A percentile compares a stretch with the other conserved stretches of the same genome.
Evolutionary conservation across 805 yeast genomes (phyloP).

Genomic region (Saccharomycopsis sp.): DNA sequence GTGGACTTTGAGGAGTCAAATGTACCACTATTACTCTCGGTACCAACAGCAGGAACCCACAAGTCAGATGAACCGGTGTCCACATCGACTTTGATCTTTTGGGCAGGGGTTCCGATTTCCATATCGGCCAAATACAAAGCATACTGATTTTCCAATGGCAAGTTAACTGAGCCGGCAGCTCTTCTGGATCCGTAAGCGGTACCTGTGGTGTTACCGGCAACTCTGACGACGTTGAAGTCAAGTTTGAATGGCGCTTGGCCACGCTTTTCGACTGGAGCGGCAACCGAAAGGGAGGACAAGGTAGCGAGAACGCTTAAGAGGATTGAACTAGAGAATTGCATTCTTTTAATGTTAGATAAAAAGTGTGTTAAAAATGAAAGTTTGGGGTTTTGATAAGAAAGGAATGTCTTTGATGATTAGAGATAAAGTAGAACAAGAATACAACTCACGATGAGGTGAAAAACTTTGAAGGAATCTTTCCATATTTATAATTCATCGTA

Average conservation of each 20-base stretch:
- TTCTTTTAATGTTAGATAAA: not conserved
- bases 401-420: not conserved
- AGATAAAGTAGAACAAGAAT: not conserved
- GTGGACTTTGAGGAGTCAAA: conserved; percentile 30
- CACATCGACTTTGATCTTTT: conserved; percentile 34
- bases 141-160: conserved; percentile 31
- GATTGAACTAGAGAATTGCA: conserved; percentile 15
- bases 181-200: not conserved
- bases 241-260: conserved; percentile 11
- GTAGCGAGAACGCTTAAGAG: conserved; percentile 14
- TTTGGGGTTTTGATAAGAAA: too few relatives aligned
- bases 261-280: conserved; percentile 10
- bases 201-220: not conserved
- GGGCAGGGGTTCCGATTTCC: conserved; percentile 40
- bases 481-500: not conserved
- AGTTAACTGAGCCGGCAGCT: conserved; percentile 4
- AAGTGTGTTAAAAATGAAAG: not conserved
- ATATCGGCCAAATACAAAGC: conserved; percentile 40
- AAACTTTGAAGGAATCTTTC: not conserved
- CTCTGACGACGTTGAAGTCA: conserved; percentile 17
- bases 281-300: conserved; percentile 10
- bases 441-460: not conserved
- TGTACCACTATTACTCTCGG: conserved; percentile 28
- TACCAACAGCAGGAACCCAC: conserved; percentile 35
- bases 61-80: conserved; percentile 47